Evolutionary conservation across 352 stramenopile genomes (phyloP), one percentile per base, ranked within the genome.

Genomic region (Phytophthora tubulina): DNA sequence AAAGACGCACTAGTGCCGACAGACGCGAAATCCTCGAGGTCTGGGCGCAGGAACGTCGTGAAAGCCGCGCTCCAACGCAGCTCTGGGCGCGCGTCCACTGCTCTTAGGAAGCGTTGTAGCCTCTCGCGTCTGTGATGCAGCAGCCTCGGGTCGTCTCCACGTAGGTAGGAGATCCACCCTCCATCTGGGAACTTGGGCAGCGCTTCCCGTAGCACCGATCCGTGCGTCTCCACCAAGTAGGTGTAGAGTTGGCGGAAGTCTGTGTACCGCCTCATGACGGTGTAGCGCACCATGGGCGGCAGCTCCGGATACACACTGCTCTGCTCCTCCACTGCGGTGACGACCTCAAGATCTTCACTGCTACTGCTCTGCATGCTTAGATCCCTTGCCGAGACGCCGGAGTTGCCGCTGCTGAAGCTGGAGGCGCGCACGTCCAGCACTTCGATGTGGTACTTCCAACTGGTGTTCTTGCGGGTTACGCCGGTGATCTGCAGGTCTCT

Each of bases 381-480:
- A 38, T 67, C 42, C 30, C 46, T 49, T 33, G 52, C 30, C 5
- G 41, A 70, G 13, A 27, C 57, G 33, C 27, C 54, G 15, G 61
- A 62, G 35, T 54, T 66, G 39, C 50, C 58, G 52, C 67, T 79
- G 31, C 33, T 65, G 39, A 66, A 65, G 67, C 67, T 73, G 36
- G 50, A 64, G 15, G 61, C 72, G 49, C 86, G 84, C 30, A 89
- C 80, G 70, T 94, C 85, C 46, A 94, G 80, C 68, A 91, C 83
- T 45, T 94, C 85, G 67, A 94, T 88, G 75, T 94, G 86, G 72
- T 94, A 94, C 60, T 90, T 80, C 86, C 86, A 94, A 36, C 81
- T 91, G 36, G 76, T 33, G 42, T 78, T 83, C 55, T 82, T 84
- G 35, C 89, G 89, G 35, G 82, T 89, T 48, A 88, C 86, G 49